Conservation (phyloP, 805 yeast genomes). For the Ogataea wickerhamii region DNA sequence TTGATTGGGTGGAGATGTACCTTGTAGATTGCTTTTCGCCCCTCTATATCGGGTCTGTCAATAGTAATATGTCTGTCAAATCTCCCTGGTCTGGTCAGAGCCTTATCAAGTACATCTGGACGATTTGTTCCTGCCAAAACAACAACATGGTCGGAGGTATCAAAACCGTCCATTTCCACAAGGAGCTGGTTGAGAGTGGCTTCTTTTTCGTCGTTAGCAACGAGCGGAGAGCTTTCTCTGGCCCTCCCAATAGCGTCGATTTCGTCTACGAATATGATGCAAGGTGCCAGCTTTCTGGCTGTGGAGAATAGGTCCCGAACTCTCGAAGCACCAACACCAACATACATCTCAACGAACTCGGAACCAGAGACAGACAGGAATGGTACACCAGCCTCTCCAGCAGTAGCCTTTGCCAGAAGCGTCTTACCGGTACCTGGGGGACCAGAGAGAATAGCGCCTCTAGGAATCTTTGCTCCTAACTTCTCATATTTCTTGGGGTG, state of each 20-base stretch:
- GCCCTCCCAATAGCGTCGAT: slow-evolving; percentile 99
- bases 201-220: slow-evolving; percentile 96
- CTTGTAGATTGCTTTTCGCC: slow-evolving; percentile 86
- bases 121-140: slow-evolving; percentile 98
- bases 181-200: slow-evolving; percentile 91
- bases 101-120: slow-evolving; percentile 88
- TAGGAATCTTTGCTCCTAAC: slow-evolving; percentile 94
- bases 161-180: slow-evolving; percentile 99
- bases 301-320: slow-evolving; percentile 92
- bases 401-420: slow-evolving; percentile 93
- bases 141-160: slow-evolving; percentile 85
- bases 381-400: slow-evolving; percentile 99
- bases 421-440: slow-evolving; percentile 99
- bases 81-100: slow-evolving; percentile 95
- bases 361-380: slow-evolving; percentile 95
- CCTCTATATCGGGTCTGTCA: slow-evolving; percentile 93
- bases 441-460: slow-evolving; percentile 96
- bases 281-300: slow-evolving; percentile 92
- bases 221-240: slow-evolving; percentile 58
- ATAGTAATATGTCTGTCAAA: slow-evolving; percentile 90
- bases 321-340: slow-evolving; percentile 98
- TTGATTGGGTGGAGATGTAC: slow-evolving; percentile 79
- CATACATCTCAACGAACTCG: slow-evolving; percentile 98
- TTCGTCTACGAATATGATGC: slow-evolving; percentile 96
- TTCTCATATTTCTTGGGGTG: slow-evolving; percentile 87